Percentiles rank a stretch among this genome's conserved stretches.
These are phyloP conservation scores for Cercis canadensis DNA, from an alignment of 306 rosid genomes.

Conservation along the genomic window DNA sequence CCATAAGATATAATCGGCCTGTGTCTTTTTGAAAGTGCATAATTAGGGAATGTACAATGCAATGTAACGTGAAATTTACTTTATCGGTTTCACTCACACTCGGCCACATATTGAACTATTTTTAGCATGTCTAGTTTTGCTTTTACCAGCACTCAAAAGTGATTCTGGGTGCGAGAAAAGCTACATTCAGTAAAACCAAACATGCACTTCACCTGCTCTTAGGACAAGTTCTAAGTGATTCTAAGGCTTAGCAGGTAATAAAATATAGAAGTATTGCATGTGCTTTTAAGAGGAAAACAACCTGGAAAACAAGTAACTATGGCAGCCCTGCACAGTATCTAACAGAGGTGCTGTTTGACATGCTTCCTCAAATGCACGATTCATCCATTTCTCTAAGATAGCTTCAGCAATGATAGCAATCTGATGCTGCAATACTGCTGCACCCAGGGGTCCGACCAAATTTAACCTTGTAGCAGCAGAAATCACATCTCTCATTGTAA, in stretches of 20 bases:
- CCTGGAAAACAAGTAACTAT: conserved; percentile 76
- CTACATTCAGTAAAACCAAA: too few relatives aligned
- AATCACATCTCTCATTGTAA: conserved; percentile 78
- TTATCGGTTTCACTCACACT: too few relatives aligned
- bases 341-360: conserved; percentile 77
- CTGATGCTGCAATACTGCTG: conserved; percentile 80
- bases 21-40: too few relatives aligned
- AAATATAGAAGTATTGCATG: not conserved
- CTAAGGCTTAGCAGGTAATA: not conserved
- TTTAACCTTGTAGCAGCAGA: conserved; percentile 93
- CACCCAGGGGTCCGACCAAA: conserved; percentile 82
- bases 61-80: too few relatives aligned
- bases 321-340: conserved; percentile 89
- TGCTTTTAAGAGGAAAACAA: conserved; percentile 65
- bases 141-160: too few relatives aligned
- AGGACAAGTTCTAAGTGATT: not conserved
- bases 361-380: conserved; percentile 63
- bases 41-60: too few relatives aligned
- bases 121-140: too few relatives aligned
- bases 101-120: too few relatives aligned
- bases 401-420: conserved; percentile 54
- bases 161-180: too few relatives aligned
- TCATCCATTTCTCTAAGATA: conserved; percentile 64
- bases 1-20: too few relatives aligned
- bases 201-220: too few relatives aligned